Percentiles rank a stretch among this genome's conserved stretches.
Conservation (phyloP, 257 asterid species). For the Forsythia suspensa region DNA sequence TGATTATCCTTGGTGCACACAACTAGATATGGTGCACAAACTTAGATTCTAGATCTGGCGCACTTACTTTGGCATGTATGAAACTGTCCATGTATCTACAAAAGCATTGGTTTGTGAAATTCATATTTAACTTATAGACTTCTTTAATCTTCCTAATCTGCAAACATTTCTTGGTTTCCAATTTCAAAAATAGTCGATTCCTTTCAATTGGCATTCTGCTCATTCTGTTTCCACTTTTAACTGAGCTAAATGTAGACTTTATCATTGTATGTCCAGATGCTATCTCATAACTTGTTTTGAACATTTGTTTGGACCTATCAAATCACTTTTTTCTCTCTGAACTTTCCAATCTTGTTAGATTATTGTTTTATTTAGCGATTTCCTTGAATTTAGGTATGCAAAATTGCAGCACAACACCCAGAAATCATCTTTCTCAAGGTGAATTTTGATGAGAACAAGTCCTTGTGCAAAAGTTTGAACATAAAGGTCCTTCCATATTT, state of each 20-base stretch:
- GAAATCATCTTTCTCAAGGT: slow-evolving; percentile 71
- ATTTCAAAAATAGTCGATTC: neutral
- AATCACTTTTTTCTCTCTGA: neutral
- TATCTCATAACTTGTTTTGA: neutral
- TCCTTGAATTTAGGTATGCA: slow-evolving; percentile 52
- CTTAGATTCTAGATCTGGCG: neutral
- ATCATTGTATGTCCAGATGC: neutral
- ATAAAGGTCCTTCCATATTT: slow-evolving; percentile 80
- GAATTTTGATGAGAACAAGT: slow-evolving; percentile 74
- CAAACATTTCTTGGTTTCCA: neutral
- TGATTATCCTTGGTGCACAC: no score
- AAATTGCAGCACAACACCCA: slow-evolving; percentile 55
- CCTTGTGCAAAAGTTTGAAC: slow-evolving; percentile 69
- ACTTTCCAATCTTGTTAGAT: neutral
- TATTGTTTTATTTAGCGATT: neutral
- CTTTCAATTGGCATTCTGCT: neutral
- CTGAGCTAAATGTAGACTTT: neutral
- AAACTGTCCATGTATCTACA: neutral
- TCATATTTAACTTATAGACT: neutral
- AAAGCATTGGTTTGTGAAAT: neutral
- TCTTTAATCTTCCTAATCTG: neutral
- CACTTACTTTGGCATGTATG: neutral
- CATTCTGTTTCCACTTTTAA: neutral
- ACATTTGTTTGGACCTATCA: neutral
- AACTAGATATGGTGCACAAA: neutral